Base-by-base conservation (phyloP, 148 eudicot species). In the Bassia scoparia region DNA sequence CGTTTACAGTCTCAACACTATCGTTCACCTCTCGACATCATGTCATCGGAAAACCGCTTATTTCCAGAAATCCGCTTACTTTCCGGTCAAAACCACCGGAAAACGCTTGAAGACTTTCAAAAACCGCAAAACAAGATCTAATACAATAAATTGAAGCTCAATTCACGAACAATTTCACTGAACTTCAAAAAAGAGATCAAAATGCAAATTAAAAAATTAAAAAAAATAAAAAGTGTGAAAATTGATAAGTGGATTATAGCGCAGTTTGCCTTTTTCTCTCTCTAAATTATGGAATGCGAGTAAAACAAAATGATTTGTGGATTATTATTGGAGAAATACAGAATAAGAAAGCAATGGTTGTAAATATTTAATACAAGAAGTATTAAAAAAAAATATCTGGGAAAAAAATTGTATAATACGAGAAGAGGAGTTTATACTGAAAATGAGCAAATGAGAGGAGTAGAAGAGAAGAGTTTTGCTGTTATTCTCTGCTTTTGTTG, bases 1-100 rank as follows among this genome's bases (percentile, higher is more conserved):
- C 93, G 62, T 87, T 90, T 2, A 90, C 90, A 20, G 92, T 90
- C 20, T 87, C 88, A n/a, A 86, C 87, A 69, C 85, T 88, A 78
- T 71, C 83, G 70, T 82, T 66, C 27, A 79, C 68, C 68, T 34
- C 78, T 78, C 69, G 63, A 68, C 84, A 48, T 71, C 82, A 80
- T 80, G 50, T 35, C 74, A 52, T 66, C 79, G 68, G 62, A 65
- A 74, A 69, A 68, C 55, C 64, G 35, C 78, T 41, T 60, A 0
- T 38, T 20, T 11, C 49, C 43, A 30, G 35, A 50, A 74, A 63
- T 52, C 70, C 61, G 64, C 65, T 74, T 67, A 7, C 7, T 20
- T 31, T 41, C 0, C 46, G 46, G 46, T 41, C 8, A 41, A 8
- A 41, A 41, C 12, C 35, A 27, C 41, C 61, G 44, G 43, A 62